Percentiles rank a stretch among this genome's conserved stretches.
Evolutionary conservation across 2,329 filamentous ascomycete species (phyloP).

Genomic region (Pseudopyrenochaeta lycopersici): DNA sequence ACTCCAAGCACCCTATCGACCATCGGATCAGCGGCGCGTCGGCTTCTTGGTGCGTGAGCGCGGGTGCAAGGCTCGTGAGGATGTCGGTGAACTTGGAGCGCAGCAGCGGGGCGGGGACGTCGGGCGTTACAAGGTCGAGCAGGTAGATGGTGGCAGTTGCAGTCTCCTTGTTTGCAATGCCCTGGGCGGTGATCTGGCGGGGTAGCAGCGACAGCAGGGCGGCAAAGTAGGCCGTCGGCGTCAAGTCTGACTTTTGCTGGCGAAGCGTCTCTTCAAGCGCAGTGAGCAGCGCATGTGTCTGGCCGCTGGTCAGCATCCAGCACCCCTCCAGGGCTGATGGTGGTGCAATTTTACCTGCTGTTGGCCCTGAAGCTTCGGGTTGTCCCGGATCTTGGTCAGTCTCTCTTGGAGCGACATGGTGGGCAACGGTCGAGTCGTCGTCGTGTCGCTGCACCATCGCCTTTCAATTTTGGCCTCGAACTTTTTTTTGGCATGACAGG

Average conservation of each 20-base stretch:
- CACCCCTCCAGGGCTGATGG: not conserved
- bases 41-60: constrained; percentile 79
- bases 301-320: constrained; percentile 19
- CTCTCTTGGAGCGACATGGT: constrained; percentile 79
- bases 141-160: constrained; percentile 91
- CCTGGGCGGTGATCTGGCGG: constrained; percentile 73
- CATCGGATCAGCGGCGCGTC: constrained; percentile 87
- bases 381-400: constrained; percentile 91
- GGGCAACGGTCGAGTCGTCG: constrained; percentile 29
- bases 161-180: constrained; percentile 80
- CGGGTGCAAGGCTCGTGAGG: constrained; percentile 83
- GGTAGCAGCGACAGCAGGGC: constrained; percentile 89
- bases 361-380: constrained; percentile 94
- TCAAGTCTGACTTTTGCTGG: constrained; percentile 83
- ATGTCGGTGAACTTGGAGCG: constrained; percentile 96
- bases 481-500: constrained; percentile 21
- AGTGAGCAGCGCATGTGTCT: constrained; percentile 86
- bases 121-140: constrained; percentile 88
- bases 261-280: constrained; percentile 93
- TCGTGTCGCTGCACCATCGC: constrained; percentile 4
- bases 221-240: constrained; percentile 92
- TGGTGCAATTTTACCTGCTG: constrained; percentile 72
- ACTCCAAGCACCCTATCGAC: constrained; percentile 92
- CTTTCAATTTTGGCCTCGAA: constrained; percentile 19
- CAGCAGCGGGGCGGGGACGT: constrained; percentile 84